Evolutionary conservation across 2,329 filamentous ascomycete species (phyloP).

Genomic region (Colletotrichum siamense): DNA sequence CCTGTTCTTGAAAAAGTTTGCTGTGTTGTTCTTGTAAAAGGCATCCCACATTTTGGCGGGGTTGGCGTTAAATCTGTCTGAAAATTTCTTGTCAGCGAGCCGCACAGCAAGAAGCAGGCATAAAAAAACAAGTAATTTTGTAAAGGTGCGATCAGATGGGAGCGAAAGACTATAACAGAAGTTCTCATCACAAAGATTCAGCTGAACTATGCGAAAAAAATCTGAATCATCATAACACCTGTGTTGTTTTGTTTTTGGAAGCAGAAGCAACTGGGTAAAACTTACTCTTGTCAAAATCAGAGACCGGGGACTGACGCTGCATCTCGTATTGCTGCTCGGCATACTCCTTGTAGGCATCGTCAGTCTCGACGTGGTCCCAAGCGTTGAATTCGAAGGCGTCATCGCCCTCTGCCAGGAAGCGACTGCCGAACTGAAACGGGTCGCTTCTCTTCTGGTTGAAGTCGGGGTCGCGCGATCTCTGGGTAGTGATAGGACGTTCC

Average conservation of each 20-base stretch:
- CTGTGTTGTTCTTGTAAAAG: slow-evolving; percentile 97
- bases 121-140: background rate
- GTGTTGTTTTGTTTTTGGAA: slow-evolving; percentile 5
- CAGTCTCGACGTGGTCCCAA: slow-evolving; percentile 97
- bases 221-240: slow-evolving; percentile 31
- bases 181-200: slow-evolving; percentile 61
- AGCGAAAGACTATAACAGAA: slow-evolving; percentile 72
- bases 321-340: slow-evolving; percentile 83
- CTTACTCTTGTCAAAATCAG: slow-evolving; percentile 88
- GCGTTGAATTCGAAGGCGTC: slow-evolving; percentile 98
- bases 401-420: slow-evolving; percentile 82
- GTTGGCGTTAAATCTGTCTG: slow-evolving; percentile 83
- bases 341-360: slow-evolving; percentile 86
- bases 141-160: slow-evolving; percentile 65
- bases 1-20: slow-evolving; percentile 98
- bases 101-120: slow-evolving; percentile 13
- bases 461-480: slow-evolving; percentile 73
- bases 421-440: slow-evolving; percentile 94
- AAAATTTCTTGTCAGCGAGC: slow-evolving; percentile 42
- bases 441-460: slow-evolving; percentile 86
- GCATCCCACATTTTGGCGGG: slow-evolving; percentile 98
- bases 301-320: slow-evolving; percentile 86
- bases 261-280: slow-evolving; percentile 24
- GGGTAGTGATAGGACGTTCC: slow-evolving; percentile 50
- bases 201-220: slow-evolving; percentile 63